Base-by-base conservation (phyloP, 345 rosid species). In the Geranium rotundifolium region DNA sequence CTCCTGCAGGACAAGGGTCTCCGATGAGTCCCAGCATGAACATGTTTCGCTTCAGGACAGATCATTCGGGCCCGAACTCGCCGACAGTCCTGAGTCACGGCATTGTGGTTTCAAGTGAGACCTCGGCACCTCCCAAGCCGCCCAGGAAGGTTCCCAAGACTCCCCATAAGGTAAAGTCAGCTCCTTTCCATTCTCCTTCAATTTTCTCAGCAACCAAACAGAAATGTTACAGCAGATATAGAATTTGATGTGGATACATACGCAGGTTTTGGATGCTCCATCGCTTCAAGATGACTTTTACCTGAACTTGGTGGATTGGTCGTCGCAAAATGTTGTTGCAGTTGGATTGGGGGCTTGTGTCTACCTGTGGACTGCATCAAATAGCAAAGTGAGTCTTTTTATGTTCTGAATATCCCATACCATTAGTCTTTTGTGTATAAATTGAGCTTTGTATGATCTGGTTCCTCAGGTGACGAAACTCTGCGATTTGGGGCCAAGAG, bases 231-330 rank as follows among this genome's bases (percentile, higher is more conserved):
- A 37, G 3, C 46, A 37, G 12, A 5, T 37, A 37, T 37, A 23
- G 27, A 23, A 23, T 23, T 23, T 23, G 27, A 23, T 23, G 27
- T 29, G 2, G 39, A 58, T 63, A 49, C 1, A 66, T 67, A 7
- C 76, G 75, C 79, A 93, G 99, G 99, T 93, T 17, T 73, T 93
- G 76, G 99, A 93, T 78, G 99, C 97, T 16, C 99, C 99, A 15
- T 90, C 97, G 0, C 83, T 93, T 63, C 99, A 93, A 75, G 99
- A 93, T 77, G 99, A 93, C 57, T 93, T 93, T 76, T 93, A 93
- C 68, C 71, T 90, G 85, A 93, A 93, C 70, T 86, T 93, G 19
- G 97, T 93, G 63, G 99, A 93, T 49, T 93, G 99, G 99, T 90
- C 97, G 34, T 90, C 97, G 4, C 99, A 93, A 80, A 90, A 93